Base-by-base conservation (phyloP, 75 land plant species). In the Cupressus sempervirens region DNA sequence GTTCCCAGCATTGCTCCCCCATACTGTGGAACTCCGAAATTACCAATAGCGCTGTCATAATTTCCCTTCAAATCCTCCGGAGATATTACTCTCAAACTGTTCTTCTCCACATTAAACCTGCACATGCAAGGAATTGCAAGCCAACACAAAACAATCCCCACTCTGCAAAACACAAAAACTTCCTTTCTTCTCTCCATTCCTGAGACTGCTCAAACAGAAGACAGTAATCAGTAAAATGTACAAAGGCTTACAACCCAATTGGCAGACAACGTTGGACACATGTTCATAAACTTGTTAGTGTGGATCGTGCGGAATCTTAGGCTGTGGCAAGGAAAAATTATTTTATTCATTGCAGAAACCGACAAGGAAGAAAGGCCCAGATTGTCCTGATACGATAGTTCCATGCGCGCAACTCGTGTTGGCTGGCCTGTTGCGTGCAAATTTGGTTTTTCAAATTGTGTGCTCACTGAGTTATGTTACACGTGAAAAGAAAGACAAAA, bases 11-110 rank as follows among this genome's bases (percentile, higher is more conserved):
- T 88, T 41, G 94, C 93, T 12, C 97, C 98, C 2, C 98, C 98
- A 83, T 96, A 95, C 83, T 96, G 97, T 30, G 98, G 99, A 15
- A 95, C 82, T 9, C 99, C 99, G 82, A 97, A 97, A 85, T 97
- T 97, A 4, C 97, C 98, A 48, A 96, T 96, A 8, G 98, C 97
- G 70, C 90, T 92, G 65, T 96, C 97, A 73, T 94, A 89, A 9
- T 82, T 88, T 7, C 93, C 95, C 87, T 92, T 94, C 83, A 96
- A 74, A 16, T 80, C 74, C 6, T 95, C 95, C 3, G 98, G 98
- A 3, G 98, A 93, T 48, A 90, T 93, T 77, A 96, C 93, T 41
- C 65, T 92, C 89, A 96, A 85, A 88, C 98, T 96, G 88, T 91
- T 96, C 92, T 93, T 96, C 88, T 96, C 98, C 82, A 94, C 98